Conservation (phyloP, 352 stramenopile species). For the Phytopythium cucurbitacearum region DNA sequence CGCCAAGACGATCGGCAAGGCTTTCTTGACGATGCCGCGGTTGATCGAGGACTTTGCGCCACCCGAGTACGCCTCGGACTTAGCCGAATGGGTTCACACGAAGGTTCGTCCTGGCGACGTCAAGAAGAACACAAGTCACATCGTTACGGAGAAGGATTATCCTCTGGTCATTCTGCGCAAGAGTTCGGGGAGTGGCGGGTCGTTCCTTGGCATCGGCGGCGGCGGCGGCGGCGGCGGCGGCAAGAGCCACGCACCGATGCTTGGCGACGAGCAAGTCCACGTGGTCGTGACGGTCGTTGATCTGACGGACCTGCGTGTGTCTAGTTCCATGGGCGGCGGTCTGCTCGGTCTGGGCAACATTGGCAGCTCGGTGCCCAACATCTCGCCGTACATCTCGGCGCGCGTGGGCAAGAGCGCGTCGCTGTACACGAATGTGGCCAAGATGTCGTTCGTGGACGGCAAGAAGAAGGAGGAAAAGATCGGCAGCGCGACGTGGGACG, state of each 20-base stretch:
- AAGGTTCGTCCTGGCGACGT: constrained; percentile 70
- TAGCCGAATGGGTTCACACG: constrained; percentile 79
- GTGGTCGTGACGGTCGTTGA: constrained; percentile 65
- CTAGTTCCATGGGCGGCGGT: constrained; percentile 55
- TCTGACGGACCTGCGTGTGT: constrained; percentile 55
- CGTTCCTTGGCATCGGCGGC: constrained; percentile 8
- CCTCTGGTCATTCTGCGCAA: constrained; percentile 61
- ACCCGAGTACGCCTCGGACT: constrained; percentile 61
- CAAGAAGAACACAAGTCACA: constrained; percentile 80
- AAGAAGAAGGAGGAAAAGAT: constrained; percentile 36
- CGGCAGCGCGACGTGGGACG: constrained; percentile 57
- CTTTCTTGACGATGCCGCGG: constrained; percentile 64
- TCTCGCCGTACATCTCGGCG: constrained; percentile 76
- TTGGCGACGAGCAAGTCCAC: constrained; percentile 59
- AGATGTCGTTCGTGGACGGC: constrained; percentile 51
- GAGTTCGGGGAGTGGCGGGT: constrained; percentile 29
- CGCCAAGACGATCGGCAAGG: constrained; percentile 77
- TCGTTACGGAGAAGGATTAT: constrained; percentile 76
- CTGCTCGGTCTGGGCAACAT: constrained; percentile 70
- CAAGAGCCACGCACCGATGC: constrained; percentile 14
- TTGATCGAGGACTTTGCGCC: constrained; percentile 76
- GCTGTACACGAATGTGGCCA: constrained; percentile 56
- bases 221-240: constrained; percentile 13
- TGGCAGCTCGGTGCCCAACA: constrained; percentile 71
- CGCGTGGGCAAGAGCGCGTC: constrained; percentile 70